Percentiles rank a stretch among this genome's conserved stretches.
These are phyloP conservation scores for Lupinus albus DNA, from an alignment of 306 rosid genomes.

Conservation along the genomic window DNA sequence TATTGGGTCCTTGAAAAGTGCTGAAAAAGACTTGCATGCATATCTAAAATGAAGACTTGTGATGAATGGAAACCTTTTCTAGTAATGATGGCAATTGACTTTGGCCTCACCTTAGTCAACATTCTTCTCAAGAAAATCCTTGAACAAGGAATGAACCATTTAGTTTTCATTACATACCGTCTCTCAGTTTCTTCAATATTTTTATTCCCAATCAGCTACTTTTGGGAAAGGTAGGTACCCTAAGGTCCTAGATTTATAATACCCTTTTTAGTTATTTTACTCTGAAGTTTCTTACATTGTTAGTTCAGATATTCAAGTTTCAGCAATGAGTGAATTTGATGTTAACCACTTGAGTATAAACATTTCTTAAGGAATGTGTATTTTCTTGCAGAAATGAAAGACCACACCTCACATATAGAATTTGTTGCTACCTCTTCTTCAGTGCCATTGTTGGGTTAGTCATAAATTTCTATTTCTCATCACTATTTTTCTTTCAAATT, in stretches of 20 bases:
- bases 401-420: conserved; percentile 61
- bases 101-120: conserved; percentile 68
- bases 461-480: conserved; percentile 19
- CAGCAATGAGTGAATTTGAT: conserved; percentile 10
- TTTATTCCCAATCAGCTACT: conserved; percentile 77
- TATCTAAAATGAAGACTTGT: conserved; percentile 47
- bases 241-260: conserved; percentile 17
- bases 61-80: conserved; percentile 82
- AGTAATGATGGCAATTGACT: conserved; percentile 70
- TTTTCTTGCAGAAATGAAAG: conserved; percentile 64
- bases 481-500: background rate
- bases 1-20: conserved; percentile 31
- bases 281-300: conserved; percentile 7
- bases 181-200: conserved; percentile 67
- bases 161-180: conserved; percentile 85
- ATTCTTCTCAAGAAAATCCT: conserved; percentile 84
- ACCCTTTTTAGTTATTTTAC: background rate
- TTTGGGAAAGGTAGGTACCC: conserved; percentile 64
- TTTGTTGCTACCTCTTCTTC: conserved; percentile 74
- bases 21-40: conserved; percentile 39
- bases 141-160: conserved; percentile 78
- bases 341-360: background rate
- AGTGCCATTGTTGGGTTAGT: conserved; percentile 88
- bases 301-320: background rate
- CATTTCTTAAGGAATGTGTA: background rate